Evolutionary conservation across 2,329 filamentous ascomycete genomes (phyloP).

Genomic region (Paecilomyces sp.): DNA sequence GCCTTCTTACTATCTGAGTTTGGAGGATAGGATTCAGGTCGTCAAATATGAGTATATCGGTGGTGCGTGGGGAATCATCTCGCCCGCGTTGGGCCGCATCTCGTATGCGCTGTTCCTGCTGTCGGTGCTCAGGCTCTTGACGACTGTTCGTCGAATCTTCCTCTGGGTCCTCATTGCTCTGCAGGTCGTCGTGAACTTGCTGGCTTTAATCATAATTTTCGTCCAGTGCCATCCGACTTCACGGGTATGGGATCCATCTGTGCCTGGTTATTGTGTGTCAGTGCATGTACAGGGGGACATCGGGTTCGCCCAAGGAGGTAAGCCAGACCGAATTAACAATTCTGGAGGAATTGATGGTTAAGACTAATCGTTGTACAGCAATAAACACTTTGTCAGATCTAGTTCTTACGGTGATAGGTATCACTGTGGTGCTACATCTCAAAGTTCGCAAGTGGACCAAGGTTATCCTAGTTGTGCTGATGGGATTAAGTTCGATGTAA

Average conservation of each 20-base stretch:
- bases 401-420: conserved; percentile 3
- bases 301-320: conserved; percentile 8
- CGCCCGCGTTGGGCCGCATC: conserved; percentile 10
- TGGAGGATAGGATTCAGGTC: conserved; percentile 1
- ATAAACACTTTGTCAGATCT: conserved; percentile 7
- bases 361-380: conserved; percentile 1
- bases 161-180: conserved; percentile 8
- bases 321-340: not conserved
- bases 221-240: conserved; percentile 8
- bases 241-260: conserved; percentile 8
- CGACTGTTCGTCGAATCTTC: conserved; percentile 4
- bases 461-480: conserved; percentile 1
- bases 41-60: conserved; percentile 10
- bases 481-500: conserved; percentile 6
- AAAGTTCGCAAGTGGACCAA: conserved; percentile 2
- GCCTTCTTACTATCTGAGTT: conserved; percentile 6
- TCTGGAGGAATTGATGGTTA: not conserved
- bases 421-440: conserved; percentile 2
- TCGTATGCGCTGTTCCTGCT: conserved; percentile 11
- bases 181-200: conserved; percentile 8
- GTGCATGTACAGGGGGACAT: conserved; percentile 5
- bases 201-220: conserved; percentile 7
- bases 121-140: conserved; percentile 8
- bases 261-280: conserved; percentile 7
- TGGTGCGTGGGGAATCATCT: conserved; percentile 9